phyloP scores from a whole-genome alignment of 2,329 filamentous ascomycete species.

The Orbilia brochopaga region DNA sequence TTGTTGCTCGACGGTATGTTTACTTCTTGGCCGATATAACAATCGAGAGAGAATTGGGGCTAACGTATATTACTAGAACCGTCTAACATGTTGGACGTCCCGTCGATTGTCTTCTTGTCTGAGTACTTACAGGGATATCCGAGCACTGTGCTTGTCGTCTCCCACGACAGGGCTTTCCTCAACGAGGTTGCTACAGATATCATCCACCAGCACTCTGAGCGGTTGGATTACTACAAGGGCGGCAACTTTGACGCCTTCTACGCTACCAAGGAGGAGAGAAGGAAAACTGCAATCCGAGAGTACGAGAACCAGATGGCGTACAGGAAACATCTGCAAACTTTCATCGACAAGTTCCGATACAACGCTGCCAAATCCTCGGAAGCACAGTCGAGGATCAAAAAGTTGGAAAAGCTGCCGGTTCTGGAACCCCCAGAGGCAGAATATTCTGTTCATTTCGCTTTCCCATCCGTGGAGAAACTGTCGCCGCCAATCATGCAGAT shows the following conservation, averaged over 20 bases:
- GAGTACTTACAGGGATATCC: constrained; percentile 94
- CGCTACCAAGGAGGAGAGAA: constrained; percentile 92
- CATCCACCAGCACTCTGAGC: constrained; percentile 95
- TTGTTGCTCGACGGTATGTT: constrained; percentile 77
- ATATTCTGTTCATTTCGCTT: constrained; percentile 95
- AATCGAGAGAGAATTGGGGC: background rate
- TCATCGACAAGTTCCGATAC: constrained; percentile 99
- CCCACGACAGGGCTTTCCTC: constrained; percentile 97
- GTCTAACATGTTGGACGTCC: constrained; percentile 99
- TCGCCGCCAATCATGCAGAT: constrained; percentile 98
- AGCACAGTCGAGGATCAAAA: constrained; percentile 98
- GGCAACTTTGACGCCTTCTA: constrained; percentile 98
- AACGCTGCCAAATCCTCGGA: constrained; percentile 98
- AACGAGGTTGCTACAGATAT: constrained; percentile 99
- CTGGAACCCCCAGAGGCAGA: constrained; percentile 88
- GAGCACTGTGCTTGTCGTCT: constrained; percentile 93
- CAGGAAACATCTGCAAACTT: constrained; percentile 90
- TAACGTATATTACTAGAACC: constrained; percentile 68
- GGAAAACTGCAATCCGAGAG: constrained; percentile 94
- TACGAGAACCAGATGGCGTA: constrained; percentile 98
- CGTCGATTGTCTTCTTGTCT: constrained; percentile 97
- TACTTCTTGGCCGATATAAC: background rate
- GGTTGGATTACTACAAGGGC: constrained; percentile 97
- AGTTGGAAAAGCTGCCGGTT: constrained; percentile 94
- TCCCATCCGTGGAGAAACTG: constrained; percentile 96